phyloP scores from a whole-genome alignment of 768 basidiomycete species.

The Lepiota subincarnata region DNA sequence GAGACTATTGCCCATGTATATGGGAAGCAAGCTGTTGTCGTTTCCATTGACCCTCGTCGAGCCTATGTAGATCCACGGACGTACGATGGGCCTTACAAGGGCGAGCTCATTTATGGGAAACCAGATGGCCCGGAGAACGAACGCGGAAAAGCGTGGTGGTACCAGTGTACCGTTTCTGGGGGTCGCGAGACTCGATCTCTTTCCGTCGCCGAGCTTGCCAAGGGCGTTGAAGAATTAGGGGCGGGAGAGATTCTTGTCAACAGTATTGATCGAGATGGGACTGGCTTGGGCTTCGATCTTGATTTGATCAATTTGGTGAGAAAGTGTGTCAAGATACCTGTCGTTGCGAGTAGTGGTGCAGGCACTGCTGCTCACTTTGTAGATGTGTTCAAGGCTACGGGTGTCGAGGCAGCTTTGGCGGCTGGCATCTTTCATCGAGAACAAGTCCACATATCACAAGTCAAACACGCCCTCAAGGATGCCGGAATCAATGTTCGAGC shows the following conservation, averaged over 20 bases:
- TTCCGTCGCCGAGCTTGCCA: slow-evolving; percentile 87
- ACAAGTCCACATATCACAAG: slow-evolving; percentile 79
- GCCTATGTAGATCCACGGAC: slow-evolving; percentile 67
- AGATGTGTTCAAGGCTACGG: slow-evolving; percentile 77
- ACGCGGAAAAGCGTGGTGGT: slow-evolving; percentile 89
- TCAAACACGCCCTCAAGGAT: slow-evolving; percentile 56
- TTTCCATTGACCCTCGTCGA: slow-evolving; percentile 91
- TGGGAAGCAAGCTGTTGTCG: slow-evolving; percentile 96
- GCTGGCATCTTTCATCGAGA: slow-evolving; percentile 96
- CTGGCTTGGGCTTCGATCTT: slow-evolving; percentile 87
- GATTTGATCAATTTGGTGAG: slow-evolving; percentile 78
- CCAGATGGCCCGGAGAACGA: slow-evolving; percentile 49
- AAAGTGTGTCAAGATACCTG: slow-evolving; percentile 76
- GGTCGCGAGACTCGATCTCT: slow-evolving; percentile 81
- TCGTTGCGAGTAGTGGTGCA: slow-evolving; percentile 94
- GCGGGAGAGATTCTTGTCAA: slow-evolving; percentile 96
- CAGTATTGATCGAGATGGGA: slow-evolving; percentile 95
- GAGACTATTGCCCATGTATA: slow-evolving; percentile 89
- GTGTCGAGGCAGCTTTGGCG: slow-evolving; percentile 87
- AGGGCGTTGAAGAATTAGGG: slow-evolving; percentile 85
- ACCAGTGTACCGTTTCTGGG: slow-evolving; percentile 95
- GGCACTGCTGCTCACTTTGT: slow-evolving; percentile 80
- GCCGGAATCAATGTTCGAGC: slow-evolving; percentile 48
- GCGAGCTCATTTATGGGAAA: slow-evolving; percentile 54
- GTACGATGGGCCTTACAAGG: slow-evolving; percentile 66